Base-by-base conservation (phyloP, 2,329 filamentous ascomycete genomes). In the Aspergillus melleus region DNA sequence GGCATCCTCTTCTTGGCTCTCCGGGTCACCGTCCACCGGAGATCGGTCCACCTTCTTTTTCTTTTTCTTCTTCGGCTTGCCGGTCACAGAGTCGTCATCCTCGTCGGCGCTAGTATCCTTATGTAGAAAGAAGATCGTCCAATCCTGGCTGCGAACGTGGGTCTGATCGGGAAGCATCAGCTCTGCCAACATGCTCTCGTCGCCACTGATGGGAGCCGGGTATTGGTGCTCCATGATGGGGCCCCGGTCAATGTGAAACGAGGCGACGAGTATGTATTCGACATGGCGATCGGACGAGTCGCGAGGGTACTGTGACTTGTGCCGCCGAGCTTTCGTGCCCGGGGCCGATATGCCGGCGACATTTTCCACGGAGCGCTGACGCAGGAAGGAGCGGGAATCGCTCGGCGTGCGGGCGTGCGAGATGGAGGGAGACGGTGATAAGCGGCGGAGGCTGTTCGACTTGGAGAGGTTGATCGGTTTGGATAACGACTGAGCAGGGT, bases 201-300 rank as follows among this genome's bases (percentile, higher is more conserved):
- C 94, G 32, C 95, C 94, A 54, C 92, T 97, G 63, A 99, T 98
- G 54, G 94, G 88, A 47, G 91, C 89, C 0, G 95, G 95, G 73
- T 94, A 99, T 74, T 99, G 95, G 74, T 99, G 93, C 74, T 99
- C 95, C 95, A 99, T 98, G 68, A 97, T 88, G 51, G 94, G 94
- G 3, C 95, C 95, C 55, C 91, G 88, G 75, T 98, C 94, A 70
- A 98, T 96, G 76, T 98, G 92, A 77, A 99, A 99, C 2, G 92
- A 96, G 4, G 95, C 95, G 57, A 99, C 95, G 55, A 99, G 83
- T 55, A 99, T 98, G 73, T 98, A 99, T 75, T 99, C 95, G 78
- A 99, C 95, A 88, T 99, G 95, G 70, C 95, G 96, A 74, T 98
- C 90, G 6, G 82, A 80, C 11, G 87, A 85, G 58, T 88, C 83